A percentile compares a stretch with the other conserved stretches of the same genome.
Evolutionary conservation across 2,329 filamentous ascomycete genomes (phyloP).

Genomic region (Davidsoniella neocaledoniae): DNA sequence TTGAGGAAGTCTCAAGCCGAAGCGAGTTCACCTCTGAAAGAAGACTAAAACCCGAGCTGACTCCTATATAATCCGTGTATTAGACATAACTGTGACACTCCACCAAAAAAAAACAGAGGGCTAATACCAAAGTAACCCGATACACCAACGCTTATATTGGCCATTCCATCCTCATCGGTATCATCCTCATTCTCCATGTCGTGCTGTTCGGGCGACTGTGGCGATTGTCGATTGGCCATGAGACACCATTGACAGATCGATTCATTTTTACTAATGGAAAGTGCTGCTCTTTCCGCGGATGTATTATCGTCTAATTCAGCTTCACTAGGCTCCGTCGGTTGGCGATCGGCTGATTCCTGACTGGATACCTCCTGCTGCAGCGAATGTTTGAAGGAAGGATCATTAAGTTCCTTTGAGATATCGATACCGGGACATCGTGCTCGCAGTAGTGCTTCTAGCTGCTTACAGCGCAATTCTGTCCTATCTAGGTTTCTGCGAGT

Average conservation of each 20-base stretch:
- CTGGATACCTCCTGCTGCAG: too few relatives aligned
- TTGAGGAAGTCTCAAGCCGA: conserved; percentile 1
- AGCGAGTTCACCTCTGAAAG: conserved; percentile 15
- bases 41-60: conserved; percentile 17
- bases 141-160: conserved; percentile 14
- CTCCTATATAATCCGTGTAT: conserved; percentile 12
- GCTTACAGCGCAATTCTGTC: conserved; percentile 15
- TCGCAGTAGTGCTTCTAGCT: conserved; percentile 14
- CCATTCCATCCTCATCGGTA: conserved; percentile 17
- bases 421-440: conserved; percentile 18
- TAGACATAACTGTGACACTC: not conserved
- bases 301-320: too few relatives aligned
- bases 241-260: too few relatives aligned
- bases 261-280: too few relatives aligned
- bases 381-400: not conserved
- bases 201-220: too few relatives aligned
- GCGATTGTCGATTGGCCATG: too few relatives aligned
- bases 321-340: too few relatives aligned
- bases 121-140: conserved; percentile 17
- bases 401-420: conserved; percentile 16
- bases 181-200: conserved; percentile 8
- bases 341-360: too few relatives aligned
- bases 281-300: too few relatives aligned
- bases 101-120: not conserved
- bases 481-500: conserved; percentile 22